These are phyloP conservation scores for Acanthamoeba divionensis DNA, from an alignment of 208 protist species.

Conservation along the genomic window DNA sequence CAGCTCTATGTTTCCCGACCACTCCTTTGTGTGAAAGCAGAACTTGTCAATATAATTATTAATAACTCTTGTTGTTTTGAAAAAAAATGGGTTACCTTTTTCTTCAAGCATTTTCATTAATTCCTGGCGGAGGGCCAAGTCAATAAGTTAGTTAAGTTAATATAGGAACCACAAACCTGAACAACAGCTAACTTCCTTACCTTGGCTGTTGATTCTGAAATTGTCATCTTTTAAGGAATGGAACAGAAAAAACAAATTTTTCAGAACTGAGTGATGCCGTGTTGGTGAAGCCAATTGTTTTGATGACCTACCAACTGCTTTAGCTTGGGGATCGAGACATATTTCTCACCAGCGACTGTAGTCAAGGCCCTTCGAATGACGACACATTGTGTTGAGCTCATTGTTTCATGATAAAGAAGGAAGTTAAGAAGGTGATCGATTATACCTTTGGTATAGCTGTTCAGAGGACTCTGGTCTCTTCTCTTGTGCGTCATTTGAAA, in stretches of 20 bases:
- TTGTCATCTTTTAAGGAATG: neutral
- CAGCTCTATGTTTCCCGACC: no score
- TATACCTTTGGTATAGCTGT: neutral
- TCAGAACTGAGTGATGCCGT: neutral
- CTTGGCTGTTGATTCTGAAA: neutral
- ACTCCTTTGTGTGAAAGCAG: no score
- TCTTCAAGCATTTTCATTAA: neutral
- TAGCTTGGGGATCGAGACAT: neutral
- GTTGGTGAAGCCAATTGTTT: neutral
- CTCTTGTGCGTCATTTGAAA: neutral
- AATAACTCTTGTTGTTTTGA: no score
- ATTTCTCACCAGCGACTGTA: neutral
- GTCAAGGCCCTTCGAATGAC: neutral
- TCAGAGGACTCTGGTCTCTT: neutral
- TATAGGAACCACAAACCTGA: neutral
- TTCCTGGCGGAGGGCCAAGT: no score
- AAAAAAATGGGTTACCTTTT: no score
- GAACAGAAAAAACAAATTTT: neutral
- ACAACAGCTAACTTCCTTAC: neutral
- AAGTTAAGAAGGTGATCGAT: neutral
- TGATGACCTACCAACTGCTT: neutral
- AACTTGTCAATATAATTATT: no score
- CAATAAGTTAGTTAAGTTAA: neutral
- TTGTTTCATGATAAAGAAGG: neutral
- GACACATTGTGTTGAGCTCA: neutral